Base-by-base conservation (phyloP, 495 filamentous ascomycete genomes). In the Staphylotrichum longicolle region DNA sequence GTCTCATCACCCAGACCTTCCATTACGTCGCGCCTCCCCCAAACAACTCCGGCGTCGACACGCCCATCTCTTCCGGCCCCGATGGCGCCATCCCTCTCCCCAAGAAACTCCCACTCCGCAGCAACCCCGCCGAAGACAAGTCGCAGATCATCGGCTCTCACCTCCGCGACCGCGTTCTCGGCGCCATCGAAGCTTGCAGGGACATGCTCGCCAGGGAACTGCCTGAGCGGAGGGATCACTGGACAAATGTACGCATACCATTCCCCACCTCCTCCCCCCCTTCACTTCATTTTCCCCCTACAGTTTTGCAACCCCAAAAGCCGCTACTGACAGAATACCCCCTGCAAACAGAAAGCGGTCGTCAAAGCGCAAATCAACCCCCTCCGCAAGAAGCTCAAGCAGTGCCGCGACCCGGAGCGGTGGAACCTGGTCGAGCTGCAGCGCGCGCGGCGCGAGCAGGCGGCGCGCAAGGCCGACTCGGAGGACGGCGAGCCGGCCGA, bases 1-100 rank as follows among this genome's bases (percentile, higher is more conserved):
- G 87, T 63, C 88, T 95, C 69, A 81, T 98, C 11, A 78, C 83
- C 45, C 80, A 85, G 3, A 96, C 94, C 67, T 82, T 96, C 47
- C 75, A 70, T 56, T 66, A 63, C 52, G 61, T 64, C 42, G 37
- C 66, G 0, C 58, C 65, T 3, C 60, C 60, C 5, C 34, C 20
- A 41, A 44, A 50, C 54, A 54, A 63, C 27, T 70, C 64, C 60
- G 66, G 65, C 41, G 50, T 52, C 41, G 66, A 64, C 41, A 70
- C 61, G 8, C 63, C 69, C 27, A 52, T 42, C 55, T 52, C 58
- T 6, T 60, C 57, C 12, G 57, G 57, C 1, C 0, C 41, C 7
- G 58, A 55, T 27, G 58, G 4, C 32, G 7, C 32, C 37, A 4
- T 32, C 15, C n/a, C 4, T 10, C 7, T 8, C 50, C 6, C 41